A percentile compares a stretch with the other conserved stretches of the same genome.
These are phyloP conservation scores for Hypomyces perniciosus DNA, from an alignment of 2,329 filamentous ascomycete species.

Conservation along the genomic window DNA sequence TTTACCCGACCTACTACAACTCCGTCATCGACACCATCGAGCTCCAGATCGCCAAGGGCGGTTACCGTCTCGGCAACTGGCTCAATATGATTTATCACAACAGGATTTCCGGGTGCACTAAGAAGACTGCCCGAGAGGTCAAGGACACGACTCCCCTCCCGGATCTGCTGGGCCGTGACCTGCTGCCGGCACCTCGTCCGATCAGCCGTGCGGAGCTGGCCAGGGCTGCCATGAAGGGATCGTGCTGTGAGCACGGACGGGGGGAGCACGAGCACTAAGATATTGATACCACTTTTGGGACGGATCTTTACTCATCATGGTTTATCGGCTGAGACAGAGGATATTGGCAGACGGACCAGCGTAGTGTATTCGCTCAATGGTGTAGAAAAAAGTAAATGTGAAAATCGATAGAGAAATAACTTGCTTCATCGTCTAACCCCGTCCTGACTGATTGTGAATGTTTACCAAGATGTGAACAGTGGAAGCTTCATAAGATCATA, in stretches of 20 bases:
- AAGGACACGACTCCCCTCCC: slow-evolving; percentile 5
- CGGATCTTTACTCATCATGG: no score
- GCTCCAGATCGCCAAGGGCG: slow-evolving; percentile 40
- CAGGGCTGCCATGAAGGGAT: slow-evolving; percentile 18
- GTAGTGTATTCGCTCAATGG: no score
- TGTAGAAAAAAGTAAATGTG: no score
- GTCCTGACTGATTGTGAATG: no score
- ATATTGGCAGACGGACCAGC: no score
- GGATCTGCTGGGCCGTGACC: slow-evolving; percentile 19
- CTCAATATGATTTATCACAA: slow-evolving; percentile 21
- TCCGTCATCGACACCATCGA: slow-evolving; percentile 33
- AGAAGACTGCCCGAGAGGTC: background rate
- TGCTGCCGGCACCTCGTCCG: slow-evolving; percentile 20
- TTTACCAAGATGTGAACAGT: no score
- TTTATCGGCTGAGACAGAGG: no score
- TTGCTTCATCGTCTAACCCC: no score
- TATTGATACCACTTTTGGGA: background rate
- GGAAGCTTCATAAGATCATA: no score
- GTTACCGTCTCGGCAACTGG: slow-evolving; percentile 31
- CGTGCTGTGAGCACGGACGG: slow-evolving; percentile 13
- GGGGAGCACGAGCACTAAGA: slow-evolving; percentile 13
- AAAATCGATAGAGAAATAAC: no score
- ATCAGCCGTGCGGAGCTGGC: slow-evolving; percentile 23
- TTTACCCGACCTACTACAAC: slow-evolving; percentile 35
- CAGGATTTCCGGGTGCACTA: slow-evolving; percentile 16